These are phyloP conservation scores for Macrolepiota dolichaula DNA, from an alignment of 768 basidiomycete genomes.

Conservation along the genomic window DNA sequence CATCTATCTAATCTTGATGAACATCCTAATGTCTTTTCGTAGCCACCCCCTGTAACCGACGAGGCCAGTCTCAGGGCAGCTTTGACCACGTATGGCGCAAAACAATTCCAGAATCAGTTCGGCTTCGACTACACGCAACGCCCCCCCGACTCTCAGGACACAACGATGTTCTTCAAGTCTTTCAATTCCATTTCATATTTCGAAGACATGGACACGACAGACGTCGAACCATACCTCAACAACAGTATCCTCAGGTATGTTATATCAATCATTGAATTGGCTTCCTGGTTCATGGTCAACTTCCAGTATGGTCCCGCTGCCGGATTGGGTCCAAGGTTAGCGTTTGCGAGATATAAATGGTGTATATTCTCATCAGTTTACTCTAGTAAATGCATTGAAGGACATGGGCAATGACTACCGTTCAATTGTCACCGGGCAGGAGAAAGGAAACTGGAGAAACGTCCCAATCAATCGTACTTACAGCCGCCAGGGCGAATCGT, in stretches of 20 bases:
- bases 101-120: neutral
- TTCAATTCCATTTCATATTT: neutral
- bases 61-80: neutral
- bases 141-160: neutral
- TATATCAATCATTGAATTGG: neutral
- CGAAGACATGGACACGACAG: neutral
- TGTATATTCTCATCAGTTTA: neutral
- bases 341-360: neutral
- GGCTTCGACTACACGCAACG: neutral
- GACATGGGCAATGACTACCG: neutral
- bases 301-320: neutral
- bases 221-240: neutral
- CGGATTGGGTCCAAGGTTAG: neutral
- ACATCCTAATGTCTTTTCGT: neutral
- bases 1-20: too few species aligned
- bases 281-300: neutral
- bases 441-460: neutral
- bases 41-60: neutral
- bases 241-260: neutral
- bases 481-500: neutral
- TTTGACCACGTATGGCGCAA: neutral
- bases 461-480: neutral
- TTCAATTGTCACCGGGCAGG: neutral
- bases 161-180: neutral
- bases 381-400: neutral